These are phyloP conservation scores for Coemansia sp. DNA, from an alignment of 192 early-diverging fungal species.

Conservation along the genomic window DNA sequence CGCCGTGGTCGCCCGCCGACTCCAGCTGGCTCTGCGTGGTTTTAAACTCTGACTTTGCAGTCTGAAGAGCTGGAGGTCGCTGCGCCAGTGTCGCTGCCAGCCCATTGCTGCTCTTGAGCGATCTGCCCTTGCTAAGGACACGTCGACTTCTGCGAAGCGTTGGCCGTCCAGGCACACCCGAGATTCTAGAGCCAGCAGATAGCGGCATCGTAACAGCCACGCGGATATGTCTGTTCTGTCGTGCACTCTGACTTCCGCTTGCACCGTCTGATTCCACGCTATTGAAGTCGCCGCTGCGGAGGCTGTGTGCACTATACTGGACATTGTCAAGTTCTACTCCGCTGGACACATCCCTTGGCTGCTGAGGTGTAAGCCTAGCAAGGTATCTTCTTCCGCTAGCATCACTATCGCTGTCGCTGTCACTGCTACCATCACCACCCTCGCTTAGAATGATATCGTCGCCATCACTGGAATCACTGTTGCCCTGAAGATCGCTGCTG, in stretches of 20 bases:
- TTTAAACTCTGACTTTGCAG: background rate
- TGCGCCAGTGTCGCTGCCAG: background rate
- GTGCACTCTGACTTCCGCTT: constrained; percentile 1
- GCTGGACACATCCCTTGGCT: background rate
- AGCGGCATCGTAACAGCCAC: background rate
- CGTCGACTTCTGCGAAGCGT: constrained; percentile 46
- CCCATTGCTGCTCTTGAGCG: constrained; percentile 13
- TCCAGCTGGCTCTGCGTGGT: no score
- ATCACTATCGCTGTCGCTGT: constrained; percentile 30
- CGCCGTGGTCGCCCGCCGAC: no score
- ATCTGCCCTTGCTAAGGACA: constrained; percentile 23
- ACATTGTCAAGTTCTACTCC: background rate
- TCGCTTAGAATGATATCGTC: constrained; percentile 28
- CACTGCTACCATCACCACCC: constrained; percentile 7
- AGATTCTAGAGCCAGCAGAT: constrained; percentile 5
- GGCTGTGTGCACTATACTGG: background rate
- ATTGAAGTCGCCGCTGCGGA: background rate
- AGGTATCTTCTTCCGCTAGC: constrained; percentile 40
- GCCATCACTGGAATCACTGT: constrained; percentile 24
- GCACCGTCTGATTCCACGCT: background rate
- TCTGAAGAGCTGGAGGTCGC: background rate
- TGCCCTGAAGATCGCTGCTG: constrained; percentile 49
- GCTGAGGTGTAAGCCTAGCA: constrained; percentile 15
- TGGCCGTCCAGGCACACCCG: constrained; percentile 15
- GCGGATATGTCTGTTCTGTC: background rate